phyloP scores from a whole-genome alignment of 257 asterid genomes.

The Jaltomata sinuosa region DNA sequence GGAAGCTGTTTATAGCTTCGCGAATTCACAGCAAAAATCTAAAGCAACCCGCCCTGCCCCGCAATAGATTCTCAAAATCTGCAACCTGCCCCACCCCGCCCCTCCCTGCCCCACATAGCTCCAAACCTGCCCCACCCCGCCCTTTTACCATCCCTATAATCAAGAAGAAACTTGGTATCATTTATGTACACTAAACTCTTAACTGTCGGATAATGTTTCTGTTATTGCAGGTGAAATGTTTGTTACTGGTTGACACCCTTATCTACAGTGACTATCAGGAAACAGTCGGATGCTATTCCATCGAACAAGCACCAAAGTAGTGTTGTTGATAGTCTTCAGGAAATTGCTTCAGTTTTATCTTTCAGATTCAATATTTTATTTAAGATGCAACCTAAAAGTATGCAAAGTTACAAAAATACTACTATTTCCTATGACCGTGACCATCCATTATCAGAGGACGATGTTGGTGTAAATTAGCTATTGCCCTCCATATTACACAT shows the following conservation, averaged over 20 bases:
- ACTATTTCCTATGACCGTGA: background rate
- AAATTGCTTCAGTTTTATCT: background rate
- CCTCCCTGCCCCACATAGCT: too few species aligned
- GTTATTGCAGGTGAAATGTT: background rate
- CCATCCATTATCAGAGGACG: background rate
- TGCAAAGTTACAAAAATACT: background rate
- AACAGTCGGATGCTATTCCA: background rate
- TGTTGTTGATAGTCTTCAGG: background rate
- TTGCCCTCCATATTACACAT: background rate
- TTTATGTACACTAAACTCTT: background rate
- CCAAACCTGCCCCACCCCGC: too few species aligned
- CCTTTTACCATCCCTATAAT: too few species aligned
- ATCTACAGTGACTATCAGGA: background rate
- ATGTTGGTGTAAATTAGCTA: background rate
- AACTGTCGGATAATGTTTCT: background rate
- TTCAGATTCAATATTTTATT: background rate
- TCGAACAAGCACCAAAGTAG: background rate
- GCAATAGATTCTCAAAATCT: too few species aligned
- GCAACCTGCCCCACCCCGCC: too few species aligned
- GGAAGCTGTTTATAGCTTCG: too few species aligned
- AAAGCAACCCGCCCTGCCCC: too few species aligned
- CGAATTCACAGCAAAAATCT: too few species aligned
- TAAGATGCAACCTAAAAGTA: background rate
- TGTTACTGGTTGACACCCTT: background rate
- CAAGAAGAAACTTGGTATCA: background rate